Percentiles rank a stretch among this genome's conserved stretches.
These are phyloP conservation scores for Micractinium conductrix DNA, from an alignment of 139 green algal species.

Conservation along the genomic window DNA sequence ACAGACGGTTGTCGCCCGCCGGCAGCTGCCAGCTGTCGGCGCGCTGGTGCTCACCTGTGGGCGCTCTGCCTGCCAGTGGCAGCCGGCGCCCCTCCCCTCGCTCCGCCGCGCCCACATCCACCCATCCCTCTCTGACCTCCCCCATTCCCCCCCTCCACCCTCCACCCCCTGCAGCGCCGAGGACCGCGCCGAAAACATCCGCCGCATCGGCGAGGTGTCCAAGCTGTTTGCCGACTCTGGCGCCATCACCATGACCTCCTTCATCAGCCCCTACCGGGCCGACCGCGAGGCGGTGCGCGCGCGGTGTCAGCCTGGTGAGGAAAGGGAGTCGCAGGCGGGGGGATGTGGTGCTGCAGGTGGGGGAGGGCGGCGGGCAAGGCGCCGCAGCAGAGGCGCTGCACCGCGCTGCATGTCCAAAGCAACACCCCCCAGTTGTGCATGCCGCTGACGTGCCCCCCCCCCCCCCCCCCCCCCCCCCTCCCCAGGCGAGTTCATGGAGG, in stretches of 20 bases:
- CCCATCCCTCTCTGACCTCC: not conserved
- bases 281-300: conserved; percentile 78
- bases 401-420: no score
- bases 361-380: no score
- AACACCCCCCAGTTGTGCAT: not conserved
- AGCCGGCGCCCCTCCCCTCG: not conserved
- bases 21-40: not conserved
- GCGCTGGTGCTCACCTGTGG: no score
- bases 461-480: not conserved
- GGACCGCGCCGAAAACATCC: conserved; percentile 96
- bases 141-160: not conserved
- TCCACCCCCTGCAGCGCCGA: conserved; percentile 23
- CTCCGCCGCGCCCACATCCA: not conserved
- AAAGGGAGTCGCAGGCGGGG: not conserved
- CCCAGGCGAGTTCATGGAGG: conserved; percentile 85
- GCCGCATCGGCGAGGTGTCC: conserved; percentile 92
- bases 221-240: conserved; percentile 91
- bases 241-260: conserved; percentile 92
- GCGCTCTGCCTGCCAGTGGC: not conserved
- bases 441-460: not conserved
- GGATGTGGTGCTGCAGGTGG: not conserved
- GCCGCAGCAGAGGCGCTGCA: not conserved
- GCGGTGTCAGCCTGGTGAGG: conserved; percentile 48
- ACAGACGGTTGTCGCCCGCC: not conserved
- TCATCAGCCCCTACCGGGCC: conserved; percentile 93